Conservation (phyloP, 768 basidiomycete species). For the Exidia glandulosa region DNA sequence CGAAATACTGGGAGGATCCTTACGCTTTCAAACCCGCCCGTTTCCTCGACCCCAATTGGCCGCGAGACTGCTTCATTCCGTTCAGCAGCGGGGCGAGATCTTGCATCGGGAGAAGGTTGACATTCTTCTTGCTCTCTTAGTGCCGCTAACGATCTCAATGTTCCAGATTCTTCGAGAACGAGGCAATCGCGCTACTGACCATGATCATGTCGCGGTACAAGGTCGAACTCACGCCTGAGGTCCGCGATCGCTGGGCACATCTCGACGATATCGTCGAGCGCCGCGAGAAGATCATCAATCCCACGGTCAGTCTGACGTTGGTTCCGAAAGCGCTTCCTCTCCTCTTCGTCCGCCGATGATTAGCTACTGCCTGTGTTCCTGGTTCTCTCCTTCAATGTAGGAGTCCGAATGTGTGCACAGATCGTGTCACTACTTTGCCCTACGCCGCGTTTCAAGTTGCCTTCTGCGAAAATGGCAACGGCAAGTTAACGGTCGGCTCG, state of each 20-base stretch:
- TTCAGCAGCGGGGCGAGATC: conserved; percentile 30
- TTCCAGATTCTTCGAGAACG: not conserved
- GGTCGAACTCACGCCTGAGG: not conserved
- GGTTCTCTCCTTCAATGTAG: too few species aligned
- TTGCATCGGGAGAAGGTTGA: not conserved
- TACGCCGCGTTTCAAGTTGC: too few species aligned
- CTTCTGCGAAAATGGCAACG: too few species aligned
- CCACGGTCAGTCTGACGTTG: not conserved
- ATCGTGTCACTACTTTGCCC: too few species aligned
- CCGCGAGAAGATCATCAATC: not conserved
- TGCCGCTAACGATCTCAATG: too few species aligned
- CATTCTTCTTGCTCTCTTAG: not conserved
- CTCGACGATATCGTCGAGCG: not conserved
- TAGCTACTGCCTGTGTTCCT: too few species aligned
- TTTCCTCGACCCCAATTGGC: conserved; percentile 38
- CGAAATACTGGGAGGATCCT: conserved; percentile 47
- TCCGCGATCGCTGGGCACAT: too few species aligned
- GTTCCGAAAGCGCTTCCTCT: too few species aligned
- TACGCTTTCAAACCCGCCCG: conserved; percentile 34
- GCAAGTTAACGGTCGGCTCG: too few species aligned
- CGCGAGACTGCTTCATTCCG: conserved; percentile 42
- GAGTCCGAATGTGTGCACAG: too few species aligned
- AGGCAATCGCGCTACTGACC: not conserved
- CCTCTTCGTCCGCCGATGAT: too few species aligned
- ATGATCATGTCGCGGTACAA: not conserved